Percentiles rank a stretch among this genome's conserved stretches.
phyloP scores from a whole-genome alignment of 108 stramenopile species.

The Cylindrotheca fusiformis region DNA sequence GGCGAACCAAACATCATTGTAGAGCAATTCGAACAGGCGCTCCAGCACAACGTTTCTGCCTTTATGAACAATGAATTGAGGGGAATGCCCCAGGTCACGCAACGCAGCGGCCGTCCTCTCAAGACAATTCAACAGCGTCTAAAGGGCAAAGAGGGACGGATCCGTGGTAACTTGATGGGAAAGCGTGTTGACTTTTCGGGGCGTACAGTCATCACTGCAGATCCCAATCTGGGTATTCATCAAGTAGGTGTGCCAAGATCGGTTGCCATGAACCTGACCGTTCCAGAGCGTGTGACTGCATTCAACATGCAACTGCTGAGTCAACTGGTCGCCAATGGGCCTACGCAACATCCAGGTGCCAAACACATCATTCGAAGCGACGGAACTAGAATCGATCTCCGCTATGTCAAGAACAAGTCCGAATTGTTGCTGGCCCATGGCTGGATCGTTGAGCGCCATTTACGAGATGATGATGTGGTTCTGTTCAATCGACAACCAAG shows the following conservation, averaged over 20 bases:
- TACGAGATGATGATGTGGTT: slow-evolving; percentile 96
- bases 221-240: slow-evolving; percentile 98
- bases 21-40: slow-evolving; percentile 93
- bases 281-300: slow-evolving; percentile 95
- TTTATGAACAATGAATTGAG: slow-evolving; percentile 94
- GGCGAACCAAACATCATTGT: slow-evolving; percentile 93
- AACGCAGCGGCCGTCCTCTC: slow-evolving; percentile 94
- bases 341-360: slow-evolving; percentile 94
- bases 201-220: slow-evolving; percentile 99
- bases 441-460: slow-evolving; percentile 98
- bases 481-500: slow-evolving; percentile 99
- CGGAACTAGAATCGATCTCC: slow-evolving; percentile 92
- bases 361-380: slow-evolving; percentile 96
- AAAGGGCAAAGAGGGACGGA: slow-evolving; percentile 99
- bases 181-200: slow-evolving; percentile 99
- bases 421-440: slow-evolving; percentile 90
- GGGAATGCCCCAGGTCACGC: slow-evolving; percentile 91
- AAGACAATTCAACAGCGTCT: slow-evolving; percentile 94
- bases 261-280: slow-evolving; percentile 96
- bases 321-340: slow-evolving; percentile 91
- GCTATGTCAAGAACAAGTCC: slow-evolving; percentile 92
- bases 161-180: slow-evolving; percentile 99
- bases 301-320: slow-evolving; percentile 89
- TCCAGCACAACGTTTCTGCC: slow-evolving; percentile 94
- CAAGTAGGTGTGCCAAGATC: slow-evolving; percentile 98